Evolutionary conservation across 2,329 filamentous ascomycete genomes (phyloP).

Genomic region (Aspergillus terreus): DNA sequence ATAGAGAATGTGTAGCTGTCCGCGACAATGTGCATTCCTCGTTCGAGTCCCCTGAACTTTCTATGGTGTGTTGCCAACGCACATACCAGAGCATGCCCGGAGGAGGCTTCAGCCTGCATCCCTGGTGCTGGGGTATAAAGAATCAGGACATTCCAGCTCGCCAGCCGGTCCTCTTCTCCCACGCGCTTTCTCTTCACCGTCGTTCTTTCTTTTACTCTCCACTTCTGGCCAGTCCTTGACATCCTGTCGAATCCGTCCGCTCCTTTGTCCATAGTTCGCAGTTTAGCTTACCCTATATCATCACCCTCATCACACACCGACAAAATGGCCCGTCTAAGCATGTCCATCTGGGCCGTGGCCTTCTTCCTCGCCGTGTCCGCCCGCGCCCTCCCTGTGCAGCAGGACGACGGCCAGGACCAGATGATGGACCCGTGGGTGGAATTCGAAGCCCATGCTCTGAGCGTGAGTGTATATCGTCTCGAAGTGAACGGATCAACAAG

Average conservation of each 20-base stretch:
- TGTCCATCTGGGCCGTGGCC: conserved; percentile 27
- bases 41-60: too few species aligned
- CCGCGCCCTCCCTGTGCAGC: conserved; percentile 26
- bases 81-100: too few species aligned
- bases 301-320: not conserved
- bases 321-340: conserved; percentile 30
- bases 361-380: conserved; percentile 27
- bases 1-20: too few species aligned
- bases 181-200: not conserved
- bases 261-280: not conserved
- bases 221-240: not conserved
- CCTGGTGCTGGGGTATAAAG: too few species aligned
- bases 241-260: not conserved
- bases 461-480: not conserved
- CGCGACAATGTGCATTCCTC: too few species aligned
- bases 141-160: not conserved
- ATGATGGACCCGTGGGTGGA: not conserved
- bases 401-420: not conserved
- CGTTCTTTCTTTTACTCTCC: not conserved
- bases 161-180: not conserved
- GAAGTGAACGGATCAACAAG: not conserved
- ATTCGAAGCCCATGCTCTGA: conserved; percentile 4
- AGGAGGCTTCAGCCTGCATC: too few species aligned
- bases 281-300: conserved; percentile 5
- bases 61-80: too few species aligned